Evolutionary conservation across 2,329 filamentous ascomycete genomes (phyloP).

Genomic region (Colletotrichum melonis): DNA sequence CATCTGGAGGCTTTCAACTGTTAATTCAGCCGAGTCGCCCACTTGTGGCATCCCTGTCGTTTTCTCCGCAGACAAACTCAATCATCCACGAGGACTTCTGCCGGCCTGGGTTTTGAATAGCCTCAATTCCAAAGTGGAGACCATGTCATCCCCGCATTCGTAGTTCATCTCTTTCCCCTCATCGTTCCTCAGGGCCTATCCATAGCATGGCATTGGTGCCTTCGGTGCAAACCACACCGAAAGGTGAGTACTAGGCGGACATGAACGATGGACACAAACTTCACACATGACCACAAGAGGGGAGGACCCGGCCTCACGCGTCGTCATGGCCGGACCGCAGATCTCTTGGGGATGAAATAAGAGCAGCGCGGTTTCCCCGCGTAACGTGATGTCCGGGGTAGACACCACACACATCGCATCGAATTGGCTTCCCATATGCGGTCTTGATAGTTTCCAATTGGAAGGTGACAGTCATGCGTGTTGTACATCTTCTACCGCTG

Average conservation of each 20-base stretch:
- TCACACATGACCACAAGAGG: not conserved
- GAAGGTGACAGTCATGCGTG: conserved; percentile 10
- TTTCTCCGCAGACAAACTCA: not conserved
- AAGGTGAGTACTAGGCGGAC: not conserved
- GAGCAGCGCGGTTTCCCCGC: not conserved
- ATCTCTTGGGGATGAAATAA: not conserved
- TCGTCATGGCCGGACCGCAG: not conserved
- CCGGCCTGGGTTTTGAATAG: conserved; percentile 27
- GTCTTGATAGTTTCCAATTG: not conserved
- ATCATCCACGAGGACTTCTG: conserved; percentile 5
- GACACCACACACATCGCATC: too few species aligned
- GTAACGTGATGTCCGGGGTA: not conserved
- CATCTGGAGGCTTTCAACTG: not conserved
- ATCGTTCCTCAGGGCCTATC: not conserved
- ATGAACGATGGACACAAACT: not conserved
- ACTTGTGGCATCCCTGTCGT: not conserved
- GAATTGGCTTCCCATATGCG: too few species aligned
- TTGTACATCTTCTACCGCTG: conserved; percentile 27
- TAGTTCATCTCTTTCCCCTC: conserved; percentile 23
- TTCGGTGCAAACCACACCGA: conserved; percentile 25
- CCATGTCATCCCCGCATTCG: conserved; percentile 21
- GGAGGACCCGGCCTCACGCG: not conserved
- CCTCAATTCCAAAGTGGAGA: conserved; percentile 34
- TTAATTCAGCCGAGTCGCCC: not conserved
- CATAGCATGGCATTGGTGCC: not conserved